Evolutionary conservation across 257 asterid genomes (phyloP).

Genomic region (Buddleja alternifolia): DNA sequence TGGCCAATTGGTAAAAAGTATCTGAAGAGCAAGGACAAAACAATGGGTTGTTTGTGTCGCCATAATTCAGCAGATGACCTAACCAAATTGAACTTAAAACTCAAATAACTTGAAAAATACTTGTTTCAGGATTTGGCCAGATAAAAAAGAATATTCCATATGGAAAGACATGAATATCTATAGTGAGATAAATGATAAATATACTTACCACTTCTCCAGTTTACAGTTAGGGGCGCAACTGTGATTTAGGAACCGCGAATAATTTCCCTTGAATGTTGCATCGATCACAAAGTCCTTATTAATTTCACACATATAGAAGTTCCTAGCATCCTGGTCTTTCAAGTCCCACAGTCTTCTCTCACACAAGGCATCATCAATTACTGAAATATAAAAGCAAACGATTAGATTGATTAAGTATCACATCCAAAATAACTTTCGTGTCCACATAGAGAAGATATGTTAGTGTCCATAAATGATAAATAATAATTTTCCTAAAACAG

Average conservation of each 20-base stretch:
- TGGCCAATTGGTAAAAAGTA: not conserved
- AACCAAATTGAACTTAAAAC: not conserved
- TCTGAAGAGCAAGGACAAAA: constrained; percentile 3
- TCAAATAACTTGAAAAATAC: no score
- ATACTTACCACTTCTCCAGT: constrained; percentile 87
- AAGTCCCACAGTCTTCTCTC: constrained; percentile 92
- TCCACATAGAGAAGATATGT: not conserved
- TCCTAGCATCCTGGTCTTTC: constrained; percentile 73
- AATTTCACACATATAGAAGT: constrained; percentile 96
- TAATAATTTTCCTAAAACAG: not conserved
- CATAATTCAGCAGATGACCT: constrained; percentile 5
- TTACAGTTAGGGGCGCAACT: constrained; percentile 93
- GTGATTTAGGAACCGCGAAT: constrained; percentile 89
- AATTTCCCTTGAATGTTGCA: constrained; percentile 93
- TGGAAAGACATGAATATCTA: constrained; percentile 7
- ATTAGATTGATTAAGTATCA: constrained; percentile 21
- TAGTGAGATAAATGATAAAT: constrained; percentile 24
- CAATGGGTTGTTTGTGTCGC: not conserved
- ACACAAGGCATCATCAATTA: constrained; percentile 85
- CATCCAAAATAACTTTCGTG: constrained; percentile 7
- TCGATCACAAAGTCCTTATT: constrained; percentile 88
- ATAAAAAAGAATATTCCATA: not conserved
- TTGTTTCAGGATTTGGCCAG: no score
- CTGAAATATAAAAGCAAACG: constrained; percentile 45
- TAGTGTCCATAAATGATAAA: not conserved